These are phyloP conservation scores for Penicillium sclerotigenum DNA, from an alignment of 2,329 filamentous ascomycete species.

Conservation along the genomic window DNA sequence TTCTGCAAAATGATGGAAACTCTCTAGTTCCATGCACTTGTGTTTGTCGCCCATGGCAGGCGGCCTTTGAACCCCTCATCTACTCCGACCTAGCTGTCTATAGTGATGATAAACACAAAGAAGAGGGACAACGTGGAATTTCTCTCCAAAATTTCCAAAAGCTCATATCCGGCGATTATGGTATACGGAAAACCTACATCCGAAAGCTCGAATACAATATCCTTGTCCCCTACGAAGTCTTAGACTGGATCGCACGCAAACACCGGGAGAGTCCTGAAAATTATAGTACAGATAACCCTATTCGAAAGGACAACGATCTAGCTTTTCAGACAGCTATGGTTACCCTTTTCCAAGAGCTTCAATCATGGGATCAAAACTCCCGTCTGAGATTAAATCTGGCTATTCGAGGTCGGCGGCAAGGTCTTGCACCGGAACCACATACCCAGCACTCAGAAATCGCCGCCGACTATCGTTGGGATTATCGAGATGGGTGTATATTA, in stretches of 20 bases:
- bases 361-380: slow-evolving; percentile 3
- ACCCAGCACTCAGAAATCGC: neutral
- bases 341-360: slow-evolving; percentile 5
- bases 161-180: slow-evolving; percentile 5
- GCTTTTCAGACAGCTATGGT: slow-evolving; percentile 4
- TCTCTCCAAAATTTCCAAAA: slow-evolving; percentile 7
- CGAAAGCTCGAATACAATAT: slow-evolving; percentile 9
- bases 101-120: slow-evolving; percentile 6
- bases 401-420: slow-evolving; percentile 2
- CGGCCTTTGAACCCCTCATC: slow-evolving; percentile 11
- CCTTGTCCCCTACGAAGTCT: slow-evolving; percentile 7
- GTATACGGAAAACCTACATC: slow-evolving; percentile 5
- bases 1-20: neutral
- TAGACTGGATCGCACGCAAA: slow-evolving; percentile 8
- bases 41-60: slow-evolving; percentile 18
- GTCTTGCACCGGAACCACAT: slow-evolving; percentile 11
- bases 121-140: neutral
- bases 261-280: neutral
- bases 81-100: slow-evolving; percentile 10
- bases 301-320: slow-evolving; percentile 12
- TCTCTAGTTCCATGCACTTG: slow-evolving; percentile 6
- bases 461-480: neutral
- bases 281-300: slow-evolving; percentile 8
- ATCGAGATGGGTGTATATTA: neutral
- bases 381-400: slow-evolving; percentile 4